Evolutionary conservation across 1,284 basidiomycete genomes (phyloP).

Genomic region (Ustilago xerochloae): DNA sequence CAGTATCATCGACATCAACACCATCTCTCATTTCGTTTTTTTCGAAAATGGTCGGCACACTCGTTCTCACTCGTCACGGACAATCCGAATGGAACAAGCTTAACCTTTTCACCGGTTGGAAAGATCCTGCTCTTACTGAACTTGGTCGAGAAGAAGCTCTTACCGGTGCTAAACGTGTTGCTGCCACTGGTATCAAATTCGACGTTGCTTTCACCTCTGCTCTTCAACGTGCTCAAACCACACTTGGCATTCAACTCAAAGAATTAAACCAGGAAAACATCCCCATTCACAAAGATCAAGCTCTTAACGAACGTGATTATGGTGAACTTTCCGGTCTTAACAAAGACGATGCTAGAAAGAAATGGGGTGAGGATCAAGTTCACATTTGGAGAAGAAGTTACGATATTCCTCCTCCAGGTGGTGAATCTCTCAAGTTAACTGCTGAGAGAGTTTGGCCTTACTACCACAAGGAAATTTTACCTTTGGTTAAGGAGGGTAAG

Average conservation of each 20-base stretch:
- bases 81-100: constrained; percentile 69
- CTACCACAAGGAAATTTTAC: constrained; percentile 69
- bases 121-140: constrained; percentile 67
- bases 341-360: constrained; percentile 70
- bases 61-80: constrained; percentile 68
- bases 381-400: constrained; percentile 69
- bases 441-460: constrained; percentile 69
- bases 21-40: not conserved
- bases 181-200: constrained; percentile 65
- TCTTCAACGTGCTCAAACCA: constrained; percentile 69
- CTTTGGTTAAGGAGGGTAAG: constrained; percentile 68
- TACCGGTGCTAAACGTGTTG: constrained; percentile 65
- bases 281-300: constrained; percentile 68
- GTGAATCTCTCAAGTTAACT: constrained; percentile 70
- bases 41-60: constrained; percentile 57
- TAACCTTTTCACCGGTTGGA: constrained; percentile 68
- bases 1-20: not conserved
- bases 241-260: constrained; percentile 69
- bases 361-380: constrained; percentile 71
- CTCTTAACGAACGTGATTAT: constrained; percentile 70
- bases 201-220: constrained; percentile 70
- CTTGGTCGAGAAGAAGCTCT: constrained; percentile 64
- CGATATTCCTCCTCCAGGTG: constrained; percentile 70
- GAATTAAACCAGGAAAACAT: constrained; percentile 69
- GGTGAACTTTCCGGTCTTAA: constrained; percentile 70